Base-by-base conservation (phyloP, 2,329 filamentous ascomycete genomes). In the Fusarium sp. region DNA sequence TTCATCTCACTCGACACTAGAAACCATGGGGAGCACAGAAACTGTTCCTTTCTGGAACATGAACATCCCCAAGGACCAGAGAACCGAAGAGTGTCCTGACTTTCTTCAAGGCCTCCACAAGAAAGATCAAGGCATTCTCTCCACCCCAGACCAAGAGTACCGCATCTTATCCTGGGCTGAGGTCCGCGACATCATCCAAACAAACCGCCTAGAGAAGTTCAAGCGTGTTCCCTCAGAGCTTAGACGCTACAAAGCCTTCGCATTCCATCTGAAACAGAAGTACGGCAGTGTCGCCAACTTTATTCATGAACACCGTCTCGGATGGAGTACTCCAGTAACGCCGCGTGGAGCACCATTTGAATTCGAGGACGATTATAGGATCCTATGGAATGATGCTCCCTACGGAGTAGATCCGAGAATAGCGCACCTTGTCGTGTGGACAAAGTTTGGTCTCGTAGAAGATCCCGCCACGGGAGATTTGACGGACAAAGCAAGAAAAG, bases 361-460 rank as follows among this genome's bases (percentile, higher is more conserved):
- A 70, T 77, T 73, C 60, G 81, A 81, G 1, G 84, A 85, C 15
- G 92, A 96, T 78, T 83, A 91, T 76, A 94, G 91, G 81, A 91
- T 97, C 53, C 81, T 97, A 44, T 90, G 89, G 82, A 98, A 98
- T 79, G 95, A 98, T 86, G 98, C 95, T 93, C 95, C 95, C 1
- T 98, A 98, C 78, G 95, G 94, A 0, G 86, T 98, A 59, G 94
- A 96, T 76, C 79, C 85, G 51, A 86, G 88, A 57, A 95, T 97
- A 72, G 89, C 93, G 22, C 95, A 98, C 80, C 85, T 98, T 6
- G 93, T 97, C 10, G 90, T 97, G 18, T 98, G 95, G 95, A 96
- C 93, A 53, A 97, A 97, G 82, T 97, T 97, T 78, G 86, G 88
- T 53, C 85, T 98, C 30, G 87, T 90, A 59, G 92, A 95, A 64